Base-by-base conservation (phyloP, 306 rosid genomes). In the Prunus mume region DNA sequence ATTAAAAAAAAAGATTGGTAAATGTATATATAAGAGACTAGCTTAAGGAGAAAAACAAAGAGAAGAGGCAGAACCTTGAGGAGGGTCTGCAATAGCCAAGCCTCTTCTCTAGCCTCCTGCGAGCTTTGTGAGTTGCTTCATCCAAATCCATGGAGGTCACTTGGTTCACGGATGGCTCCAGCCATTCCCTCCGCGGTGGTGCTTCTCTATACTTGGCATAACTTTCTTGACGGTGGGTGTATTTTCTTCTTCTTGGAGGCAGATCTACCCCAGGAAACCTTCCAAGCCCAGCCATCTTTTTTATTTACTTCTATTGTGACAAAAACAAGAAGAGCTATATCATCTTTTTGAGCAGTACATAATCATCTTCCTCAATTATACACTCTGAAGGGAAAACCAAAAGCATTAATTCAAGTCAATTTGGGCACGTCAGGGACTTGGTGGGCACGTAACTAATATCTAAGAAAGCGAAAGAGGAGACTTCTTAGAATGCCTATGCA, bases 241-340 rank as follows among this genome's bases (percentile, higher is more conserved):
- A 74, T 17, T 79, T 66, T 72, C 71, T 86, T 75, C 79, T 88
- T 66, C 88, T 82, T 55, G 81, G 72, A 22, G 78, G 75, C 64
- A 88, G 69, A 19, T 87, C 88, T 49, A 88, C 92, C 12, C 92
- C 92, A 55, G 90, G 90, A 38, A 88, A 67, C 69, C 87, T 86
- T 62, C 90, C 92, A 65, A 65, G 45, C 50, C 69, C 69, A 61
- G 90, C 86, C 92, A 88, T 87, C 8, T 62, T 43, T 32, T 20
- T 65, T 27, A 2, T 12, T 27, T 49, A 20, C 9, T 50, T 12
- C 43, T 38, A 38, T 38, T 65, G 22, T 45, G 19, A 43, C 6
- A 17, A 51, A 2, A 34, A 13, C 2, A 58, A 55, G 34, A 6
- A 55, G 18, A 30, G 30, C 13, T 25, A 3, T 22, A 58, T 47